Conservation (phyloP, 768 basidiomycete genomes). For the Sarcodon aspratus region DNA sequence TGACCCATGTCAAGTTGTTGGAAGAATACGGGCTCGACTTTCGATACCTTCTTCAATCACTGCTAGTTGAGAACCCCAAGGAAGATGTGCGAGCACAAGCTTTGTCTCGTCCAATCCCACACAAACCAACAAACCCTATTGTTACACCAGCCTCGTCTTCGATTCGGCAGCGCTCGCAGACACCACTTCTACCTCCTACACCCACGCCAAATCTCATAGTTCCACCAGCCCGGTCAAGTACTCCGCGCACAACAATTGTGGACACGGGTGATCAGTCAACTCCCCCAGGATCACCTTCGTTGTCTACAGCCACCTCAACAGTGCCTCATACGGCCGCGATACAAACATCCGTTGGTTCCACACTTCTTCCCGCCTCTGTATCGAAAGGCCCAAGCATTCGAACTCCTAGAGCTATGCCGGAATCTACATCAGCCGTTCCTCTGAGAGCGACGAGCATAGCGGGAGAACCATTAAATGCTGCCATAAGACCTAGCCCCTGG, state of each 20-base stretch:
- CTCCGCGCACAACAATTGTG: slow-evolving; percentile 6
- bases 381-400: not conserved
- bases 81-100: slow-evolving; percentile 15
- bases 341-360: not conserved
- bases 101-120: slow-evolving; percentile 15
- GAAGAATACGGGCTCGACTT: slow-evolving; percentile 95
- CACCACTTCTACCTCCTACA: slow-evolving; percentile 6
- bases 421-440: not conserved
- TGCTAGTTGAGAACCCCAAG: slow-evolving; percentile 44
- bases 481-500: slow-evolving; percentile 3
- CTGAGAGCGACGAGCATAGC: not conserved
- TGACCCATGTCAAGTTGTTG: slow-evolving; percentile 41
- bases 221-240: slow-evolving; percentile 1
- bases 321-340: slow-evolving; percentile 2
- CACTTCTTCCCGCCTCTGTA: not conserved
- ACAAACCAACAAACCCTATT: slow-evolving; percentile 21
- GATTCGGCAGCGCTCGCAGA: slow-evolving; percentile 11
- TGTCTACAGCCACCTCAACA: slow-evolving; percentile 3
- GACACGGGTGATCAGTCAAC: slow-evolving; percentile 7
- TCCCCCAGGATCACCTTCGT: slow-evolving; percentile 6
- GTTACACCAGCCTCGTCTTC: slow-evolving; percentile 15
- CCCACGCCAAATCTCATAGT: slow-evolving; percentile 6
- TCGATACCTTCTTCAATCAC: slow-evolving; percentile 77
- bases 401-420: not conserved
- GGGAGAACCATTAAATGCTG: not conserved